Evolutionary conservation across 1,284 basidiomycete species (phyloP), one percentile per base, ranked within the genome.

Genomic region (Rhodotorula sp.): DNA sequence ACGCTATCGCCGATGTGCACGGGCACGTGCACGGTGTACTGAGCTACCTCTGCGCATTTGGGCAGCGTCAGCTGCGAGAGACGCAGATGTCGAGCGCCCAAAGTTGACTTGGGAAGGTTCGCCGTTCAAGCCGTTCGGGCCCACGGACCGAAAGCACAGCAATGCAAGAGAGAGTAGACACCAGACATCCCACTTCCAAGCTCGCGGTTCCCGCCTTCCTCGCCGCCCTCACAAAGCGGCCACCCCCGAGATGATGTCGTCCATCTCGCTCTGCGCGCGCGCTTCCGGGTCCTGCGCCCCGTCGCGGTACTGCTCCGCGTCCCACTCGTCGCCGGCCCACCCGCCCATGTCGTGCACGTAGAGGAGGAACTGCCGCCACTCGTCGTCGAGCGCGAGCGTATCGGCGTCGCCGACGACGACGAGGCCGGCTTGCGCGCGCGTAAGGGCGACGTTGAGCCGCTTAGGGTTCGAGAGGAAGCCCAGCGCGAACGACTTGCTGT

Each of bases 381-480:
- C 73, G 0, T 80, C 75, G 63, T 82, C 80, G 25, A 70, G 65
- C 1, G 57, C 50, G 57, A 79, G 74, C 34, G 69, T 55, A 42
- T 78, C 75, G 12, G 80, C 79, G 72, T 82, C 80, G 2, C 82
- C 82, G 5, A 83, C 71, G n/a, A 83, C 66, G 53, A 83, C 74
- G 50, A 83, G 66, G 7, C 81, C 71, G 56, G 82, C 81, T 58
- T 82, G 80, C 0, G 82, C 80, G 45, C 82, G 72, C 1, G 82
- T 83, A 55, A 81, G 77, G 25, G 81, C 79, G 19, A 83, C 82
- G 69, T 82, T 82, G 77, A 83, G 80, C 9, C 81, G 76, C 65
- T 81, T 81, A 2, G 78, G 76, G 68, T 81, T 79, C 34, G 77
- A 65, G 57, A 81, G 77, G 54, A 83, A 70, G 3, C 82, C 82